Base-by-base conservation (phyloP, 805 yeast species). In the Barnettozyma vustinii region DNA sequence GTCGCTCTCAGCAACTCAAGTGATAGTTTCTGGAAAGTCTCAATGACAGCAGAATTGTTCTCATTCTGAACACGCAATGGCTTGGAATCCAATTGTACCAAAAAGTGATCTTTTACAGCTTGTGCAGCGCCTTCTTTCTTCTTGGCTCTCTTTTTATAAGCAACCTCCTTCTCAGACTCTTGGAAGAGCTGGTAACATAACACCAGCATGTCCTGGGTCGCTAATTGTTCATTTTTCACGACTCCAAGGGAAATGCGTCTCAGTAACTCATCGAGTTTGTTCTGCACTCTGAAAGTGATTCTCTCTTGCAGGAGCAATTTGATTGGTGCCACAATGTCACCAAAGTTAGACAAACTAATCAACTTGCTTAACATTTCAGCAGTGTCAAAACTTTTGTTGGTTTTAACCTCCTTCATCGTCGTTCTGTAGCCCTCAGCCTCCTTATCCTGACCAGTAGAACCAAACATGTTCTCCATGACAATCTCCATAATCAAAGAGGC, bases 381-480 rank as follows among this genome's bases (percentile, higher is more conserved):
- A 5, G 94, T 80, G 57, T 94, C 98, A 61, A 71, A 86, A 71
- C 96, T 84, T 68, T 89, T 89, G 61, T 87, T 88, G 55, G 81
- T 83, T 63, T 89, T 91, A 33, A 94, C 92, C 70, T 92, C 99
- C 58, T 85, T 87, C 81, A 90, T 87, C 52, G 83, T 81, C 27
- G 87, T 83, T 46, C 78, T 79, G 60, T 94, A 92, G 18, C 90
- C 96, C 52, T 90, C 97, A 5, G 94, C 91, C 55, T 94, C 98
- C 63, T 94, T 92, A 60, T 94, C 98, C 61, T 84, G 85, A 33
- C 96, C 96, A 4, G 96, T 87, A 9, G 84, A 77, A 21, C 99
- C 99, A 65, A 94, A 91, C 4, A 82, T 77, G 60, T 92, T 97
- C 60, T 90, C 96, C 96, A 92, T 92, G 20, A 91, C 74, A 15